phyloP scores from a whole-genome alignment of 805 yeast species.

The Kodamaea laetipori region DNA sequence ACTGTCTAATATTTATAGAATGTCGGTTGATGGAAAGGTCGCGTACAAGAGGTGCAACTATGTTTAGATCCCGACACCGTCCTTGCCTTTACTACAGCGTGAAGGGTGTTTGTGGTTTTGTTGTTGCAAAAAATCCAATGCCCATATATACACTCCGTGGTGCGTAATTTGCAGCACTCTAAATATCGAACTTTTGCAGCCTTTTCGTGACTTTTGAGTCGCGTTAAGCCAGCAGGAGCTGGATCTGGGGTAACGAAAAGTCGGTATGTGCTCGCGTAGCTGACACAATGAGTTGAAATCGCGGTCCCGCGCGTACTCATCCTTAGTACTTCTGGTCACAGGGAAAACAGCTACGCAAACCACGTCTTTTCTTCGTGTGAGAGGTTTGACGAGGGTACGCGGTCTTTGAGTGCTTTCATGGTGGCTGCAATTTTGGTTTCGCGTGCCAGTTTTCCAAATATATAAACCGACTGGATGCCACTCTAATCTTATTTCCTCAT shows the following conservation, averaged over 20 bases:
- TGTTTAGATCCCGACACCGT: not conserved
- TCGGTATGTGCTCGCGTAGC: not conserved
- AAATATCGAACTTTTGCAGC: not conserved
- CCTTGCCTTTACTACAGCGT: not conserved
- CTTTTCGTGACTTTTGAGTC: not conserved
- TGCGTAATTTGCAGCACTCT: conserved; percentile 13
- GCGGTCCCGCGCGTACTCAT: conserved; percentile 1
- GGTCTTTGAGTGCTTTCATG: too few species aligned
- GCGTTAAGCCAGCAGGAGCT: not conserved
- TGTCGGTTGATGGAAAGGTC: conserved; percentile 23
- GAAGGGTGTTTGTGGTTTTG: conserved; percentile 8
- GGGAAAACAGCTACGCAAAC: not conserved
- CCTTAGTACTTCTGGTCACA: not conserved
- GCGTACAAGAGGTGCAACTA: conserved; percentile 19
- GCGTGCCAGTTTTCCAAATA: conserved; percentile 3
- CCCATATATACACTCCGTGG: conserved; percentile 10
- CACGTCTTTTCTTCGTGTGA: conserved; percentile 1
- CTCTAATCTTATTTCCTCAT: not conserved
- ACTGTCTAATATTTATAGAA: conserved; percentile 10
- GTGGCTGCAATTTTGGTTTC: conserved; percentile 1
- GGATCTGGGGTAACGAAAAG: not conserved
- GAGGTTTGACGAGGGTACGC: too few species aligned
- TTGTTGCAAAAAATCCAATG: not conserved
- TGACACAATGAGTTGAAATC: too few species aligned
- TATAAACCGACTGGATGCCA: not conserved